Base-by-base conservation (phyloP, 2,329 filamentous ascomycete genomes). In the Neopestalotiopsis rosae region DNA sequence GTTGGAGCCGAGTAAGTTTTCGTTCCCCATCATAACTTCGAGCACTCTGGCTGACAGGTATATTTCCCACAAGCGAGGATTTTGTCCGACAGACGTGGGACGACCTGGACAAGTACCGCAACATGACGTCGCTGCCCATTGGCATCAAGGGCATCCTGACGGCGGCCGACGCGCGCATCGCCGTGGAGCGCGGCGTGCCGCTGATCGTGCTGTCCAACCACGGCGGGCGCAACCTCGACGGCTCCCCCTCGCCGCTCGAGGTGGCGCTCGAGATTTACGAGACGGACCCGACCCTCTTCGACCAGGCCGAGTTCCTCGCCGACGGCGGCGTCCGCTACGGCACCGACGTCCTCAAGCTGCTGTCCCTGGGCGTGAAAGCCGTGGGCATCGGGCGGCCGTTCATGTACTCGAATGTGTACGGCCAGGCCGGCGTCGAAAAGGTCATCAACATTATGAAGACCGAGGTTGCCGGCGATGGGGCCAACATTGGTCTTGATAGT, bases 401-500 rank as follows among this genome's bases (percentile, higher is more conserved):
- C 70, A 84, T 87, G 83, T 87, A 80, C 72, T 80, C 83, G 17
- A 86, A 86, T 71, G 75, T 81, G 20, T 87, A 82, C 70, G 85
- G 85, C 5, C 75, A 76, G 38, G 77, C 79, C 4, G 85, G 85
- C 42, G 84, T 87, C 0, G 72, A 74, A 67, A 79, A 77, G 70
- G 80, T 78, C 1, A 80, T 85, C 62, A 70, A 81, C 20, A 77
- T 86, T 4, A 75, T 86, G 68, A 85, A 83, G 78, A 74, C 79
- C 64, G 84, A 86, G 76, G 74, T 86, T 57, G 68, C 70, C 4
- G 70, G 73, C 28, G 77, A 79, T 65, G 76, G 74, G 10, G 74
- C 76, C 42, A 77, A 78, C 45, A 67, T 74, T 17, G 78, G 77
- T 5, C 65, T 79, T 12, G 67, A 70, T 10, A 73, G 77, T 58